Conservation (phyloP, 306 rosid genomes). For the Trifolium dubium region DNA sequence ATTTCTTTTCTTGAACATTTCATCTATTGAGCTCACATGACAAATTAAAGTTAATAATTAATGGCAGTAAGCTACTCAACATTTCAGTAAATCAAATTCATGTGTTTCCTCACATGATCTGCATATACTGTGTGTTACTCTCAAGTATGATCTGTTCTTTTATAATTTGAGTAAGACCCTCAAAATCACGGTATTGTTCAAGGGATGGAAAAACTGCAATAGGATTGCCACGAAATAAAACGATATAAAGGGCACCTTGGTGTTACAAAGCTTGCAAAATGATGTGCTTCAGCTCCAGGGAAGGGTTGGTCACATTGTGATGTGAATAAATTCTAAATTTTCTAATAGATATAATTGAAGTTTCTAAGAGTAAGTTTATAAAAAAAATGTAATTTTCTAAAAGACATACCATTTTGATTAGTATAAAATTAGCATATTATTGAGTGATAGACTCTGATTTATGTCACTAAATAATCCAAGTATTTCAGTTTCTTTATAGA, state of each 20-base stretch:
- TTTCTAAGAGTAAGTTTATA: too few species aligned
- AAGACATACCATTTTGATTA: not conserved
- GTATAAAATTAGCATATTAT: not conserved
- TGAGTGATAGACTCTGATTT: not conserved
- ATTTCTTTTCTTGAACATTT: not conserved
- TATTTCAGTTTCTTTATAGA: conserved; percentile 6
- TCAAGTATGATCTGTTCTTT: not conserved
- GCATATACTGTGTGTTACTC: not conserved
- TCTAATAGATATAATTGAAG: not conserved
- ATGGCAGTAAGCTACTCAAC: not conserved
- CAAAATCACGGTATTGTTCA: conserved; percentile 18
- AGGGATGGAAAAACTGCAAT: conserved; percentile 10
- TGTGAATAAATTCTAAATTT: not conserved
- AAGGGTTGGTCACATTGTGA: not conserved
- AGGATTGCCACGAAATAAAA: not conserved
- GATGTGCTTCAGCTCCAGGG: not conserved
- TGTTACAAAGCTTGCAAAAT: not conserved
- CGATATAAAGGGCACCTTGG: not conserved
- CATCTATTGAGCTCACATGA: not conserved
- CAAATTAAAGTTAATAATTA: not conserved
- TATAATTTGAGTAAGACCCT: not conserved
- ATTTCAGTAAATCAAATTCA: not conserved
- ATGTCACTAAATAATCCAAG: conserved; percentile 13
- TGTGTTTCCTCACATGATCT: conserved; percentile 1
- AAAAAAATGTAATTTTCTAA: not conserved